These are phyloP conservation scores for Lagerstroemia speciosa DNA, from an alignment of 345 rosid genomes.

Conservation along the genomic window DNA sequence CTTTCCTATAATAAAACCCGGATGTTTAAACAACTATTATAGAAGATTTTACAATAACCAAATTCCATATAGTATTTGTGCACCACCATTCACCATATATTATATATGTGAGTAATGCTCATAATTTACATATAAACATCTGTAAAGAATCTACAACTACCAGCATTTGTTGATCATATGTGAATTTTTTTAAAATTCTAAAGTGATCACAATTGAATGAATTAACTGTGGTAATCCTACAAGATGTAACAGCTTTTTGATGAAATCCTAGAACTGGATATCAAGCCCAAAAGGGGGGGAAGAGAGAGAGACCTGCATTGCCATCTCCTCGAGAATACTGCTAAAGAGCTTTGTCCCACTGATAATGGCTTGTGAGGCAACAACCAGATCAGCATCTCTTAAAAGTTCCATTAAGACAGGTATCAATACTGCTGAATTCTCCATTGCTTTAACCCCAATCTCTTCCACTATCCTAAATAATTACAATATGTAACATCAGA, in stretches of 20 bases:
- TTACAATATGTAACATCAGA: conserved; percentile 1
- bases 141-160: background rate
- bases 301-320: conserved; percentile 48
- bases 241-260: background rate
- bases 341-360: conserved; percentile 55
- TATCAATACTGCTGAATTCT: conserved; percentile 41
- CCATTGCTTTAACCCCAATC: conserved; percentile 56
- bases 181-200: background rate
- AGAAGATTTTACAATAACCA: background rate
- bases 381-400: conserved; percentile 48
- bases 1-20: too few relatives aligned
- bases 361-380: conserved; percentile 60
- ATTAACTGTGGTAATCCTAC: background rate
- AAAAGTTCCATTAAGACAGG: conserved; percentile 51
- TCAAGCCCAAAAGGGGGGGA: background rate
- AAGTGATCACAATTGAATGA: background rate
- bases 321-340: conserved; percentile 61
- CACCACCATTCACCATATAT: too few relatives aligned
- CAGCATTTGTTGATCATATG: background rate
- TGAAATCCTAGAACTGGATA: background rate
- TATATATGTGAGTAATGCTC: too few relatives aligned
- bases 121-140: too few relatives aligned
- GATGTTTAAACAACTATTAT: background rate
- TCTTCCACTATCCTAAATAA: conserved; percentile 74
- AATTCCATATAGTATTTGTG: background rate